phyloP scores from a whole-genome alignment of 2,329 filamentous ascomycete species.

The Escovopsis sp. region DNA sequence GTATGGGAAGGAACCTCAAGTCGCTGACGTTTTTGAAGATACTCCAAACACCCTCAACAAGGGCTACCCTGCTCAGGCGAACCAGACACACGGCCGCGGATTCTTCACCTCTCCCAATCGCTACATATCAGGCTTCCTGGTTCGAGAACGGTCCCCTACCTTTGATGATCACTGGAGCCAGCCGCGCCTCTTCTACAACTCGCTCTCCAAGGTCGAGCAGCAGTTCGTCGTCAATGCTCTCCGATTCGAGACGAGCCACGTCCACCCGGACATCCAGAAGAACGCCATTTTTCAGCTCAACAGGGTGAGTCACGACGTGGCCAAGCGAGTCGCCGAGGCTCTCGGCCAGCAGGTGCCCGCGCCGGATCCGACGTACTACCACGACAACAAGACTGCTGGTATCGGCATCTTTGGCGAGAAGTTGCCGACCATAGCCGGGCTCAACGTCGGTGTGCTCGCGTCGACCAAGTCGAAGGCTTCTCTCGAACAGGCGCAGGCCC shows the following conservation, averaged over 20 bases:
- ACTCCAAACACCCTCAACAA: conserved; percentile 52
- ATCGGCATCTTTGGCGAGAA: conserved; percentile 44
- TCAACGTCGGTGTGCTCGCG: conserved; percentile 49
- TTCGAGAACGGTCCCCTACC: conserved; percentile 43
- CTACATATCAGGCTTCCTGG: conserved; percentile 33
- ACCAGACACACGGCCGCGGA: conserved; percentile 45
- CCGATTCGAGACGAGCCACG: conserved; percentile 51
- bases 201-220: conserved; percentile 47
- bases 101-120: conserved; percentile 56
- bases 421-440: conserved; percentile 44
- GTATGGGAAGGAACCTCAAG: not conserved
- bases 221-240: conserved; percentile 61
- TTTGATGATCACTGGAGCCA: conserved; percentile 63
- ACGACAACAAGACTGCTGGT: conserved; percentile 48
- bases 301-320: conserved; percentile 51
- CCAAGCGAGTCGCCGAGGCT: conserved; percentile 45
- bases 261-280: conserved; percentile 44
- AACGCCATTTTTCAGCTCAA: conserved; percentile 58
- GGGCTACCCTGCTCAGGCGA: conserved; percentile 50
- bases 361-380: conserved; percentile 50
- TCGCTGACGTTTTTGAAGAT: conserved; percentile 21
- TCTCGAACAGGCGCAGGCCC: conserved; percentile 30
- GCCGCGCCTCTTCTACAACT: conserved; percentile 61
- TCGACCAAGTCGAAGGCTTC: conserved; percentile 26
- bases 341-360: conserved; percentile 44